Percentiles rank a stretch among this genome's conserved stretches.
Evolutionary conservation across 1,139 yeast species (phyloP).

Genomic region (Kodamaea alishanica): DNA sequence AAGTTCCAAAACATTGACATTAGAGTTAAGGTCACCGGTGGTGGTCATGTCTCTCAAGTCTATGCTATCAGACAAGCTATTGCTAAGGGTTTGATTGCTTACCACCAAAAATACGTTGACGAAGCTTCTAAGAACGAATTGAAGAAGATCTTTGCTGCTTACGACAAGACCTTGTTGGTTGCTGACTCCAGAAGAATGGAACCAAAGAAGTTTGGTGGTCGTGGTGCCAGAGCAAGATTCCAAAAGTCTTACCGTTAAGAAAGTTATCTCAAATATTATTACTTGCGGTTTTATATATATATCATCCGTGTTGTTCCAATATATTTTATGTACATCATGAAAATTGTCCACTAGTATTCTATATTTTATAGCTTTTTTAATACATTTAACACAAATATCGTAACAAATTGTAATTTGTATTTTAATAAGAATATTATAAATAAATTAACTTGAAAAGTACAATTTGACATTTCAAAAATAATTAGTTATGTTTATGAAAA

Average conservation of each 20-base stretch:
- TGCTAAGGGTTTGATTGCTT: conserved; percentile 99
- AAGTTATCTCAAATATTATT: conserved; percentile 6
- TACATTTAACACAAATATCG: conserved; percentile 7
- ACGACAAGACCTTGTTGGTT: conserved; percentile 99
- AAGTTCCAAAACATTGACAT: conserved; percentile 97
- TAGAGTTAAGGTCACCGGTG: conserved; percentile 99
- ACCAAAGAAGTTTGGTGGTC: conserved; percentile 99
- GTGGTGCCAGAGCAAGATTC: conserved; percentile 99
- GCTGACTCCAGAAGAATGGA: conserved; percentile 98
- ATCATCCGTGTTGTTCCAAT: conserved; percentile 8
- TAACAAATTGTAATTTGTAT: no score
- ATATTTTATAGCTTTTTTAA: conserved; percentile 14
- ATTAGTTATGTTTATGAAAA: no score
- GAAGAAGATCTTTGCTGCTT: conserved; percentile 94
- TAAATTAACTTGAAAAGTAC: no score
- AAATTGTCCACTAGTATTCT: conserved; percentile 15
- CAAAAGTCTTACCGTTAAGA: conserved; percentile 99
- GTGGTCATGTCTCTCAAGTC: conserved; percentile 99
- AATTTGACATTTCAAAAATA: no score
- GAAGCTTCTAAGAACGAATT: conserved; percentile 99
- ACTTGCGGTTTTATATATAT: conserved; percentile 8
- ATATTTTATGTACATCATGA: conserved; percentile 10
- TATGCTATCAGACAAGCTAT: conserved; percentile 99
- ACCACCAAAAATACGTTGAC: conserved; percentile 98
- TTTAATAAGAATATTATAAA: conserved; percentile 9